Percentiles rank a stretch among this genome's conserved stretches.
Conservation (phyloP, 2,329 filamentous ascomycete species). For the Talaromyces sp. region DNA sequence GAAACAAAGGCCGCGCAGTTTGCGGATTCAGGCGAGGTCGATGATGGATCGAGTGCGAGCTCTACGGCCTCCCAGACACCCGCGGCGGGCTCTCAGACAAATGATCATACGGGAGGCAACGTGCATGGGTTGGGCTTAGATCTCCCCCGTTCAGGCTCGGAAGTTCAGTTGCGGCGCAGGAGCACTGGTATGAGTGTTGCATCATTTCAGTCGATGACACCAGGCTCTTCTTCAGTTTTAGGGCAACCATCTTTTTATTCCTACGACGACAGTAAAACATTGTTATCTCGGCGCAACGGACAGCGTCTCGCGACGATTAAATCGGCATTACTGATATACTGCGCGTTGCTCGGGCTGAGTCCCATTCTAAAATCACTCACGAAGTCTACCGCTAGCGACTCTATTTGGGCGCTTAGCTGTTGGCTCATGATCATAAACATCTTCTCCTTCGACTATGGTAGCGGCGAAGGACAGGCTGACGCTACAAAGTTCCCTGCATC, state of each 20-base stretch:
- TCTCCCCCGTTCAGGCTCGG: slow-evolving; percentile 37
- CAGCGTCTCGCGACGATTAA: slow-evolving; percentile 78
- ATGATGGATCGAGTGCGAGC: slow-evolving; percentile 42
- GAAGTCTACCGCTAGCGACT: slow-evolving; percentile 83
- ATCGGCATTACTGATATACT: slow-evolving; percentile 89
- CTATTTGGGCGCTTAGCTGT: slow-evolving; percentile 94
- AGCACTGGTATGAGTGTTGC: slow-evolving; percentile 38
- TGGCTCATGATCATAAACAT: slow-evolving; percentile 94
- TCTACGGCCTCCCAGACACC: slow-evolving; percentile 33
- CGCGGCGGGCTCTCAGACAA: slow-evolving; percentile 26
- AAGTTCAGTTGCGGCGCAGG: slow-evolving; percentile 28
- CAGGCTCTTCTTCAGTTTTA: slow-evolving; percentile 23
- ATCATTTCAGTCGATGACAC: slow-evolving; percentile 51
- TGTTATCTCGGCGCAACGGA: slow-evolving; percentile 54
- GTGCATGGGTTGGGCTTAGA: slow-evolving; percentile 45
- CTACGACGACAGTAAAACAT: slow-evolving; percentile 25
- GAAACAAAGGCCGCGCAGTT: slow-evolving; percentile 31
- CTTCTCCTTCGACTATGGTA: slow-evolving; percentile 95
- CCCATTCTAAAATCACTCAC: slow-evolving; percentile 98
- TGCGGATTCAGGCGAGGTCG: slow-evolving; percentile 30
- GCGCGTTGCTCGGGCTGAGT: slow-evolving; percentile 82
- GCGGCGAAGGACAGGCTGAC: slow-evolving; percentile 43
- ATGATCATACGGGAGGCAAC: slow-evolving; percentile 28
- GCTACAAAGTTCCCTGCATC: slow-evolving; percentile 55
- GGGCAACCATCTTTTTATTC: slow-evolving; percentile 23